Percentiles rank a stretch among this genome's conserved stretches.
phyloP scores from a whole-genome alignment of 2,329 filamentous ascomycete species.

The Trichoderma endophyticum region DNA sequence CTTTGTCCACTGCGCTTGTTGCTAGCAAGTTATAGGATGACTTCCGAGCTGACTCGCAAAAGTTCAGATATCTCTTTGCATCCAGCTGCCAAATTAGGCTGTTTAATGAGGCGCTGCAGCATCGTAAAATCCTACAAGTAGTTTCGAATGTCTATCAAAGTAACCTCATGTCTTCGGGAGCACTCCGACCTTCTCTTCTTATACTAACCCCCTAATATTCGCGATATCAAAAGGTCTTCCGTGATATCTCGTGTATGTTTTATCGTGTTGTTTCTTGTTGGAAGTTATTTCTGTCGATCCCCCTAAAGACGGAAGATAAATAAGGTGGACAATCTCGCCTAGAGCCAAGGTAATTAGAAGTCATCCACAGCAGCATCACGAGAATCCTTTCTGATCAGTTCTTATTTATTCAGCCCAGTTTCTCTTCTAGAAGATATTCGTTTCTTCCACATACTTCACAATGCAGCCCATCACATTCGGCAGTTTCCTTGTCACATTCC shows the following conservation, averaged over 20 bases:
- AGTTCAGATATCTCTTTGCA: not conserved
- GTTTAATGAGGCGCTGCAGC: not conserved
- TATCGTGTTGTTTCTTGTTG: not conserved
- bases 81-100: conserved; percentile 5
- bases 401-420: not conserved
- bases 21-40: not conserved
- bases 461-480: conserved; percentile 15
- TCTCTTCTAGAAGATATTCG: not conserved
- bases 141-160: not conserved
- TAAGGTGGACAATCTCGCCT: conserved; percentile 3
- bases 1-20: not conserved
- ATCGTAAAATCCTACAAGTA: not conserved
- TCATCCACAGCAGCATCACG: not conserved
- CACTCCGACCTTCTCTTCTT: not conserved
- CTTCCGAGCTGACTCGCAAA: conserved; percentile 11
- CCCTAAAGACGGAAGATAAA: not conserved
- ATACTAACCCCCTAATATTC: not conserved
- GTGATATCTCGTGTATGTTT: not conserved
- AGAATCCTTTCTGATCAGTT: not conserved
- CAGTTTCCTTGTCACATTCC: conserved; percentile 15
- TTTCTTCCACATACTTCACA: not conserved
- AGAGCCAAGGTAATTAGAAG: not conserved
- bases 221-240: not conserved
- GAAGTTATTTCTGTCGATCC: conserved; percentile 4
- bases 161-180: not conserved